phyloP scores from a whole-genome alignment of 2,329 filamentous ascomycete species.

The Fusarium tanahbumbuense region DNA sequence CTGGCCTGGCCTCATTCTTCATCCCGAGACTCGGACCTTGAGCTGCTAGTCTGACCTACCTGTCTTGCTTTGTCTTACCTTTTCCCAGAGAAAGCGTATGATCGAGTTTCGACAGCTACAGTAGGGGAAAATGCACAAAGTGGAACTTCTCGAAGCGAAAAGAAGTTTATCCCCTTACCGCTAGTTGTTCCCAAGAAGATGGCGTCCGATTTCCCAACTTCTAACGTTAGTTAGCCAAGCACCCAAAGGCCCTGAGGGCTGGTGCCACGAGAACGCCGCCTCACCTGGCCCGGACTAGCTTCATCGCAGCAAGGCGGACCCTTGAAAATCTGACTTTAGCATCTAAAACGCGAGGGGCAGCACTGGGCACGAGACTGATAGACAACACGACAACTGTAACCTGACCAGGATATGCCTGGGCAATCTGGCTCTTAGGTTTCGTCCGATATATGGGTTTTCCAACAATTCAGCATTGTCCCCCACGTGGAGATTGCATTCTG shows the following conservation, averaged over 20 bases:
- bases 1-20: slow-evolving; percentile 6
- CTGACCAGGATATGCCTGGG: slow-evolving; percentile 11
- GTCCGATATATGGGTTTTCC: slow-evolving; percentile 9
- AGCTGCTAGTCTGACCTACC: neutral
- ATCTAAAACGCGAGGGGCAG: slow-evolving; percentile 32
- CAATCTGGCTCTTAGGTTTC: neutral
- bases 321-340: slow-evolving; percentile 26
- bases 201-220: slow-evolving; percentile 32
- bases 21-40: neutral
- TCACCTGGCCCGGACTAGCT: slow-evolving; percentile 26
- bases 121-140: slow-evolving; percentile 8
- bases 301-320: slow-evolving; percentile 35
- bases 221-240: slow-evolving; percentile 18
- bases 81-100: slow-evolving; percentile 1
- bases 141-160: slow-evolving; percentile 26
- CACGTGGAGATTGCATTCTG: slow-evolving; percentile 6
- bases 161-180: slow-evolving; percentile 39
- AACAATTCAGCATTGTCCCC: slow-evolving; percentile 21
- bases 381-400: slow-evolving; percentile 16
- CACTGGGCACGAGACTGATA: slow-evolving; percentile 28
- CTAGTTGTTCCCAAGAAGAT: slow-evolving; percentile 40
- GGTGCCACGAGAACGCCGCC: slow-evolving; percentile 35
- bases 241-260: slow-evolving; percentile 5
- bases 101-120: neutral
- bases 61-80: neutral